Percentiles rank a stretch among this genome's conserved stretches.
These are phyloP conservation scores for Knoxdaviesia capensis DNA, from an alignment of 2,329 filamentous ascomycete species.

Conservation along the genomic window DNA sequence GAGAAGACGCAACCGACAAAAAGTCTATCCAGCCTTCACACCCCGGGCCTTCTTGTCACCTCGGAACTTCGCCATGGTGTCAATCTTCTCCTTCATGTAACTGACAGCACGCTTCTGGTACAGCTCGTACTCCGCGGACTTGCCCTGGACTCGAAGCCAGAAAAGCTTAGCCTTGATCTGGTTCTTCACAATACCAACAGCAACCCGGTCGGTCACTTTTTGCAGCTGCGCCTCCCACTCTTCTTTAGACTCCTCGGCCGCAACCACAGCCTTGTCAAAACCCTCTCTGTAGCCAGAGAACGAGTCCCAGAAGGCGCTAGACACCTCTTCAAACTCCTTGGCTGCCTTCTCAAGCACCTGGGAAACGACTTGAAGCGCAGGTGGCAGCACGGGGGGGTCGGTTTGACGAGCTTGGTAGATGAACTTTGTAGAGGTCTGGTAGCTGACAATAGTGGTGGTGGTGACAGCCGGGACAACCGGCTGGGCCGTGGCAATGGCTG, in stretches of 20 bases:
- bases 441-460: slow-evolving; percentile 3
- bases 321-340: slow-evolving; percentile 1
- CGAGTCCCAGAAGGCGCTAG: not conserved
- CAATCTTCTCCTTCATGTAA: not conserved
- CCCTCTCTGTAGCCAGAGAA: too few relatives aligned
- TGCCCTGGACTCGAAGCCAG: slow-evolving; percentile 34
- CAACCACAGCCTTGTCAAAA: too few relatives aligned
- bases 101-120: slow-evolving; percentile 14
- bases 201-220: slow-evolving; percentile 18
- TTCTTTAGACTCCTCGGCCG: not conserved
- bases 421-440: slow-evolving; percentile 2
- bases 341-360: too few relatives aligned
- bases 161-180: slow-evolving; percentile 35
- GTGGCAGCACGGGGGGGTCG: too few relatives aligned
- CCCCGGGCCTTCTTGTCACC: too few relatives aligned
- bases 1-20: too few relatives aligned
- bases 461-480: not conserved
- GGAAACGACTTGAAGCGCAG: too few relatives aligned
- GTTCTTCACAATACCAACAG: slow-evolving; percentile 26
- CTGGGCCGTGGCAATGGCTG: not conserved
- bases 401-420: not conserved
- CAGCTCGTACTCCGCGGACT: slow-evolving; percentile 20
- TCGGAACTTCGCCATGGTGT: not conserved
- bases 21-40: too few relatives aligned
- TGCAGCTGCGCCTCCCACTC: slow-evolving; percentile 6